Conservation (phyloP, 2,329 filamentous ascomycete species). For the Aureobasidium sp. region DNA sequence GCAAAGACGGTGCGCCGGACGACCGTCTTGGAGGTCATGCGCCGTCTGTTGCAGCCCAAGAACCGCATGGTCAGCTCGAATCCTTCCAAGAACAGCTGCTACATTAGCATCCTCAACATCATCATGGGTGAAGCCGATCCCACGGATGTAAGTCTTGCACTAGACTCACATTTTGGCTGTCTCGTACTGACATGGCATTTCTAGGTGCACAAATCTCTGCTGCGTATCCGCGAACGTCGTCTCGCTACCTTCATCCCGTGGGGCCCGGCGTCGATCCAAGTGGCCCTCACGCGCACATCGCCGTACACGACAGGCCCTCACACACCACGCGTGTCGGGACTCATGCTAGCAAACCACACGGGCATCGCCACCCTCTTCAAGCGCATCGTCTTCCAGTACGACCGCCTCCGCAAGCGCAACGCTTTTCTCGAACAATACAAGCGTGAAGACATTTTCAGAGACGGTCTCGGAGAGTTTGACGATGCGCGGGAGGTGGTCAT, state of each 20-base stretch:
- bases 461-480: constrained; percentile 90
- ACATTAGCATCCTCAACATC: constrained; percentile 97
- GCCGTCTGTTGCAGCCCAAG: constrained; percentile 88
- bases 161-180: not conserved
- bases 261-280: constrained; percentile 96
- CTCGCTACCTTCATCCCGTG: constrained; percentile 96
- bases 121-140: constrained; percentile 98
- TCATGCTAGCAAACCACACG: constrained; percentile 98
- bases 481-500: constrained; percentile 86
- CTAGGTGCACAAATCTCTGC: constrained; percentile 85
- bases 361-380: constrained; percentile 97
- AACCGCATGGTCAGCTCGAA: constrained; percentile 98
- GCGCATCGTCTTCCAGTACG: constrained; percentile 85
- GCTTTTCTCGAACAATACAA: constrained; percentile 96
- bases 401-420: constrained; percentile 89
- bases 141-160: constrained; percentile 58
- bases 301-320: constrained; percentile 95
- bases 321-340: constrained; percentile 76
- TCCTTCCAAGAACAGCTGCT: constrained; percentile 94
- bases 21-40: constrained; percentile 96
- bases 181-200: not conserved
- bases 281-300: constrained; percentile 91
- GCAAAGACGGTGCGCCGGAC: constrained; percentile 98
- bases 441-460: constrained; percentile 86
- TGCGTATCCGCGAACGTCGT: constrained; percentile 88